Conservation (phyloP, 495 filamentous ascomycete species). For the Penicillium dipodomyicola region DNA sequence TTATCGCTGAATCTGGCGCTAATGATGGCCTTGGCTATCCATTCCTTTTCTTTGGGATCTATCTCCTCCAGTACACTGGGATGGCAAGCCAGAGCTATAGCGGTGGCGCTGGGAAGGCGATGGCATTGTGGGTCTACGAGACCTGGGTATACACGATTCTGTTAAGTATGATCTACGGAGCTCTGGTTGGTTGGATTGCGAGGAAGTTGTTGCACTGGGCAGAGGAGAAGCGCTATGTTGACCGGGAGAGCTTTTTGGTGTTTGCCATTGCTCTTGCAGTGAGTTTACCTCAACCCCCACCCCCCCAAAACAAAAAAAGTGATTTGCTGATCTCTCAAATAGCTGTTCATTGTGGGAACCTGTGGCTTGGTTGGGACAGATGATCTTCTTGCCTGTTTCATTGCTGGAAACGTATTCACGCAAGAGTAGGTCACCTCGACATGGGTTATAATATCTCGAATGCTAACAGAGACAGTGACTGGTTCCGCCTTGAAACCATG, state of each 20-base stretch:
- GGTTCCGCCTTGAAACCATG: constrained; percentile 84
- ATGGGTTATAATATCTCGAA: not conserved
- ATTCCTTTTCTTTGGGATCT: constrained; percentile 82
- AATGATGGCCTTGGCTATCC: constrained; percentile 95
- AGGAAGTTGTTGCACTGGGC: constrained; percentile 82
- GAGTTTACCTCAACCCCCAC: constrained; percentile 32
- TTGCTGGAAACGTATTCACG: constrained; percentile 88
- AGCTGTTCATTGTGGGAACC: constrained; percentile 80
- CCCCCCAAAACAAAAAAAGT: no score
- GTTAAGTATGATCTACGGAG: constrained; percentile 75
- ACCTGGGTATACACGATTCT: constrained; percentile 84
- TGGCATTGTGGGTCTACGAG: constrained; percentile 82
- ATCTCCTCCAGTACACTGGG: constrained; percentile 72
- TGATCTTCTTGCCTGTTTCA: constrained; percentile 89
- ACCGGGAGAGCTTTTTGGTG: constrained; percentile 86
- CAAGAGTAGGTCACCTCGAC: constrained; percentile 57
- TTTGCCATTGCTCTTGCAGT: constrained; percentile 82
- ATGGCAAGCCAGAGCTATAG: constrained; percentile 53
- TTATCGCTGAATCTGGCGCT: constrained; percentile 85
- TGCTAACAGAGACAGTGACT: constrained; percentile 55
- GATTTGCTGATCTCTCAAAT: constrained; percentile 15
- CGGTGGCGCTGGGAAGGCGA: constrained; percentile 63
- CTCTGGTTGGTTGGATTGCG: constrained; percentile 72
- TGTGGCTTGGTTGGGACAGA: constrained; percentile 89
- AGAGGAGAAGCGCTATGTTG: constrained; percentile 77